Conservation (phyloP, 768 basidiomycete genomes). For the Podaxis carcinomalis region DNA sequence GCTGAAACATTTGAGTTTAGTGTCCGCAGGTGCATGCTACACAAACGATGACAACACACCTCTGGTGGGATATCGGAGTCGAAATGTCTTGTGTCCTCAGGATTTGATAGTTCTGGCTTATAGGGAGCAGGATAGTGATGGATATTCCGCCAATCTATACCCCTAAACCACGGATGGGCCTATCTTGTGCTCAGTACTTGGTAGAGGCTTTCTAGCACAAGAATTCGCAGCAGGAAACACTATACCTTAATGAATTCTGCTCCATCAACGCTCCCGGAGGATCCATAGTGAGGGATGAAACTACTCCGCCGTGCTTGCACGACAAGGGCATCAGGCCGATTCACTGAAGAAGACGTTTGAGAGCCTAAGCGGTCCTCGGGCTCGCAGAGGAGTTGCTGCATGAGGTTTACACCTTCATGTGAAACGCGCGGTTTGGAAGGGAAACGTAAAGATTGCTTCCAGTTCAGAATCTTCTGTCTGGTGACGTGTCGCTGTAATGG, state of each 20-base stretch:
- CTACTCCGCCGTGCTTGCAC: conserved; percentile 71
- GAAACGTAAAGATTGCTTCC: conserved; percentile 86
- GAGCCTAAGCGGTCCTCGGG: conserved; percentile 91
- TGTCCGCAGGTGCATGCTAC: conserved; percentile 21
- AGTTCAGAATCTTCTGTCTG: conserved; percentile 95
- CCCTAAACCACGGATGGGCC: conserved; percentile 88
- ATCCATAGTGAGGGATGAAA: conserved; percentile 49
- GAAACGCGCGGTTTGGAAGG: conserved; percentile 80
- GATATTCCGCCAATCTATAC: conserved; percentile 86
- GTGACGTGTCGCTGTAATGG: conserved; percentile 78
- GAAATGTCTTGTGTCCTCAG: conserved; percentile 92
- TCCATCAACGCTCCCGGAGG: conserved; percentile 66
- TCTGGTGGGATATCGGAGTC: conserved; percentile 92
- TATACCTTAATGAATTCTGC: conserved; percentile 83
- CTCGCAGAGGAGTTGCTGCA: conserved; percentile 90
- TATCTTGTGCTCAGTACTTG: conserved; percentile 25
- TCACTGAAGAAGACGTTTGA: conserved; percentile 60
- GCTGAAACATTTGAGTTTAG: conserved; percentile 47
- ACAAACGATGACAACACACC: conserved; percentile 43
- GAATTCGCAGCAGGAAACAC: conserved; percentile 5
- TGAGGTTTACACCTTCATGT: conserved; percentile 81
- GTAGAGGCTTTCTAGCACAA: not conserved
- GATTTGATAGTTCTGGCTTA: conserved; percentile 74
- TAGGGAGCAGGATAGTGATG: conserved; percentile 85
- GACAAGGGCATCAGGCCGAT: conserved; percentile 75